These are phyloP conservation scores for Cercospora nicotianae DNA, from an alignment of 2,329 filamentous ascomycete genomes.

Conservation along the genomic window DNA sequence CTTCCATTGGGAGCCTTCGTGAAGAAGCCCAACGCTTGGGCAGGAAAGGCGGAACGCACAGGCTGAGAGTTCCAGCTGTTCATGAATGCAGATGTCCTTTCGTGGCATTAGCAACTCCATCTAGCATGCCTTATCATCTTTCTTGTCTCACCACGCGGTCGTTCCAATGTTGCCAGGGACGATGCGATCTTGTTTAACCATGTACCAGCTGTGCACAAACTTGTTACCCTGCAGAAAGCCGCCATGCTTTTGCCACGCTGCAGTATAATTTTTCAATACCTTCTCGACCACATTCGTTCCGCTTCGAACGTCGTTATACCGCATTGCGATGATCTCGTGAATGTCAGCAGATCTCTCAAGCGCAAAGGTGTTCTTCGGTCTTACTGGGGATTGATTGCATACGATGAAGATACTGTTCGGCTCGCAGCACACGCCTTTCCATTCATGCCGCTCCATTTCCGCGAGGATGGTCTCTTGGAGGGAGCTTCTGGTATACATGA, in stretches of 20 bases:
- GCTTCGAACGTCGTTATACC: not conserved
- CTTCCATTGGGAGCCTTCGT: not conserved
- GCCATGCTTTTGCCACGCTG: not conserved
- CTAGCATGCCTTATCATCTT: not conserved
- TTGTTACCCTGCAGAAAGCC: not conserved
- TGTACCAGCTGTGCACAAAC: not conserved
- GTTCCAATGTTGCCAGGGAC: not conserved
- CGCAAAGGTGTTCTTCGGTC: not conserved
- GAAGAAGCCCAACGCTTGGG: not conserved
- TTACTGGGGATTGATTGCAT: not conserved
- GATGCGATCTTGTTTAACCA: not conserved
- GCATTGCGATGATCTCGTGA: not conserved
- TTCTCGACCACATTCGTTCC: not conserved
- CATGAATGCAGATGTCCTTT: not conserved
- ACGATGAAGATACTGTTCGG: not conserved
- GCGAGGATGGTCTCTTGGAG: not conserved
- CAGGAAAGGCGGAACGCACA: not conserved
- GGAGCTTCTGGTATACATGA: not conserved
- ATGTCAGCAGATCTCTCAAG: not conserved
- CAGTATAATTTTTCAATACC: not conserved
- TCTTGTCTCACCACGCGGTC: not conserved
- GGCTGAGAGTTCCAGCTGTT: not conserved
- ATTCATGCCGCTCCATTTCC: not conserved
- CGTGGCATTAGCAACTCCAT: not conserved
- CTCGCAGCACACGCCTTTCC: not conserved